These are phyloP conservation scores for Candida yuanshanica DNA, from an alignment of 805 yeast genomes.

Conservation along the genomic window DNA sequence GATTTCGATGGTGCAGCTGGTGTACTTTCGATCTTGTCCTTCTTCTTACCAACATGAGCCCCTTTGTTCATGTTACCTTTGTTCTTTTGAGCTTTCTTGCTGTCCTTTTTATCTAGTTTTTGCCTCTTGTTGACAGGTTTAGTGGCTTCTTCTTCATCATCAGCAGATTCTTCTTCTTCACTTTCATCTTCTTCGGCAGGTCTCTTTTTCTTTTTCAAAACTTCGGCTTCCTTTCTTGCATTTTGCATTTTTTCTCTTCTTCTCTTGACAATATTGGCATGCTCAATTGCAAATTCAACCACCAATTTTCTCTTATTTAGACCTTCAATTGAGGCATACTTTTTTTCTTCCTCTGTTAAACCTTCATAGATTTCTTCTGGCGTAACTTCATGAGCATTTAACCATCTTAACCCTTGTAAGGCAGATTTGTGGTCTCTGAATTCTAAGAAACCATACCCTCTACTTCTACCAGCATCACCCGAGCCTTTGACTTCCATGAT, in stretches of 20 bases:
- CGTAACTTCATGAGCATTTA: conserved; percentile 86
- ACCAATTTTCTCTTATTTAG: conserved; percentile 63
- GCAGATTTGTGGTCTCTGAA: conserved; percentile 89
- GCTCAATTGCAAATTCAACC: conserved; percentile 94
- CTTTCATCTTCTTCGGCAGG: conserved; percentile 2
- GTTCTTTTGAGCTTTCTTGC: conserved; percentile 20
- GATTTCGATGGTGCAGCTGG: conserved; percentile 23
- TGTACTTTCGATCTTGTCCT: not conserved
- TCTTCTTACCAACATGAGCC: conserved; percentile 21
- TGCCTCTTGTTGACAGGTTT: conserved; percentile 13
- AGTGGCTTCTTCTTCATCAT: conserved; percentile 12
- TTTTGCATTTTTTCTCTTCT: conserved; percentile 62
- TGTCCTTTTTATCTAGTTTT: conserved; percentile 4
- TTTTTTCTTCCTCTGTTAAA: conserved; percentile 61
- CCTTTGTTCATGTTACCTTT: conserved; percentile 43
- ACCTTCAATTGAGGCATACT: conserved; percentile 47
- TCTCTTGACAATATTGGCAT: conserved; percentile 89
- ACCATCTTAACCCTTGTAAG: conserved; percentile 94
- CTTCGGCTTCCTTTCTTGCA: conserved; percentile 29
- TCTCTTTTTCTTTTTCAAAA: conserved; percentile 24
- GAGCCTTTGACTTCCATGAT: conserved; percentile 89
- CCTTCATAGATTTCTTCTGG: conserved; percentile 66
- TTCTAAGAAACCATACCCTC: conserved; percentile 96
- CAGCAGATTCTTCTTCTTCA: conserved; percentile 14
- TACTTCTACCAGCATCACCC: conserved; percentile 81